phyloP scores from a whole-genome alignment of 108 stramenopile species.

The Stephanodiscus triporus region DNA sequence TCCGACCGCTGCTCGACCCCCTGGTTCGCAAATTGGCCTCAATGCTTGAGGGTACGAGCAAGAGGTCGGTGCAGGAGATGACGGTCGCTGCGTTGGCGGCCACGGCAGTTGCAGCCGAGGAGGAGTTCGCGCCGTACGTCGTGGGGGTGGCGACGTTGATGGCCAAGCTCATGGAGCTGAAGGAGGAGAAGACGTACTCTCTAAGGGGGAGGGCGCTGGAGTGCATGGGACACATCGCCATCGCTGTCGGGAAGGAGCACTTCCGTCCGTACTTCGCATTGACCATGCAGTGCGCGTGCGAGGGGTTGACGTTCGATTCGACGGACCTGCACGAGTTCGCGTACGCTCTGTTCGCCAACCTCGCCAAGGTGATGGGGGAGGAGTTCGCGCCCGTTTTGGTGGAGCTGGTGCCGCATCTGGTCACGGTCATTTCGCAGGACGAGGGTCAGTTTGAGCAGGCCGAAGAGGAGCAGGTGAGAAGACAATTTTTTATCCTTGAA shows the following conservation, averaged over 20 bases:
- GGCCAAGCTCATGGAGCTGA: conserved; percentile 81
- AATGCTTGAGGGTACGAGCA: conserved; percentile 91
- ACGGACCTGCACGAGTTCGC: conserved; percentile 96
- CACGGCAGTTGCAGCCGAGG: conserved; percentile 95
- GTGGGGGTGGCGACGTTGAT: conserved; percentile 82
- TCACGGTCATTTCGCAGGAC: conserved; percentile 79
- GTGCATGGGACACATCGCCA: conserved; percentile 99
- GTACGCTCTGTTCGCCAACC: conserved; percentile 95
- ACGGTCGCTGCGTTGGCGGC: conserved; percentile 96
- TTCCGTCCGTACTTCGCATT: conserved; percentile 93
- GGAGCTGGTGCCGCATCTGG: conserved; percentile 92
- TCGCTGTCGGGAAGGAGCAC: conserved; percentile 91
- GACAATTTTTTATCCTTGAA: conserved; percentile 17
- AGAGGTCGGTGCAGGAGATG: conserved; percentile 96
- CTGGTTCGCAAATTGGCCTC: conserved; percentile 89
- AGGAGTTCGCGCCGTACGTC: conserved; percentile 95
- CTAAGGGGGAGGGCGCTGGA: conserved; percentile 96
- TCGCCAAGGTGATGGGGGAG: conserved; percentile 95
- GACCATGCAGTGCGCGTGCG: conserved; percentile 91
- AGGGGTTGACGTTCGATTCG: conserved; percentile 83
- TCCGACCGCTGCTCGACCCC: conserved; percentile 89
- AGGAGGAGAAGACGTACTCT: conserved; percentile 77
- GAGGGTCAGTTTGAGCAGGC: conserved; percentile 83
- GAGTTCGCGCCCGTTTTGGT: conserved; percentile 91
- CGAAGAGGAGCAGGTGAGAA: conserved; percentile 66